Base-by-base conservation (phyloP, 2,329 filamentous ascomycete genomes). In the Phaeosphaeriaceae sp. region DNA sequence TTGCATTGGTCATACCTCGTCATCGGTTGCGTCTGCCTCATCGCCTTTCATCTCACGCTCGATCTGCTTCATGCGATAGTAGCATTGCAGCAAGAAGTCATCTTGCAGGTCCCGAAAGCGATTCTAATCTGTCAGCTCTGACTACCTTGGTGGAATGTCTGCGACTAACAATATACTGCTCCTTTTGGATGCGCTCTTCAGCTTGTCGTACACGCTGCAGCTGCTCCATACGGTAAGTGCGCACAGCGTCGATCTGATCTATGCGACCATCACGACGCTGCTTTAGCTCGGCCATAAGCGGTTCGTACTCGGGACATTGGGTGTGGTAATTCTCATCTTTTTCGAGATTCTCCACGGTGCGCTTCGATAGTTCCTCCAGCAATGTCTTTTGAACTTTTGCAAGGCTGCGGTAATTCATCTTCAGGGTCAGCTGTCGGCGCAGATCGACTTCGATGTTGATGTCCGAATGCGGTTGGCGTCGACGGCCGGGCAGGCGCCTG, bases 321-420 rank as follows among this genome's bases (percentile, higher is more conserved):
- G 84, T 82, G 76, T 88, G 81, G 47, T 79, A 80, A 9, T 84
- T 76, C 7, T 84, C 80, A 51, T 87, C 81, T 49, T 83, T 79
- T 60, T 86, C 80, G 57, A 91, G 77, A 57, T 84, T 81, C 49
- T 87, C 84, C 57, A 89, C 77, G 51, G 80, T 84, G 33, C 86
- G 83, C 53, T 86, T 84, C 19, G 88, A 87, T 20, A 92, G 80
- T 69, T 91, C 88, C 57, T 88, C 86, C 15, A 91, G 80, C 10
- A 87, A 83, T 17, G 86, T 85, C 74, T 89, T 91, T 66, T 90
- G 77, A 27, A 85, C 82, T 65, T 86, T 84, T 57, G 86, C 83
- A 51, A 91, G 84, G 57, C 84, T 80, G n/a, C 86, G 83, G 75
- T 86, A 91, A 22, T 82, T 82, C 55, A 86, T 86, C 74, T 89